Conservation (phyloP, 2,329 filamentous ascomycete genomes). For the Diaporthe citrichinensis region DNA sequence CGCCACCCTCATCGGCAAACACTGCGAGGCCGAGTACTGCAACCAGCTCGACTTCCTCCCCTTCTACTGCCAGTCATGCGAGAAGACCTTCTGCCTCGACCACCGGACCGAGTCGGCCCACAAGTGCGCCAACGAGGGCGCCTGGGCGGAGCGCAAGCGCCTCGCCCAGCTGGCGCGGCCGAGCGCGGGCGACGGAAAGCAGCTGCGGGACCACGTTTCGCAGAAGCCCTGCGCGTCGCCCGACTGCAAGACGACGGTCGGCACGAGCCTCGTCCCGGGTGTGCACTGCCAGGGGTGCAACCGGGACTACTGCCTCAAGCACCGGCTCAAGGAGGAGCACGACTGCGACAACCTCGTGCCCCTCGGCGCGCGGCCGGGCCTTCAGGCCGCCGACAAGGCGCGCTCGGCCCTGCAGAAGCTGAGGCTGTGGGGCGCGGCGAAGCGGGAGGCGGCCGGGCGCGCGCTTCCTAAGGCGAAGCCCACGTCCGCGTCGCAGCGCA, state of each 20-base stretch:
- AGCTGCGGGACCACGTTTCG: slow-evolving; percentile 66
- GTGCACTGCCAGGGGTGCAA: slow-evolving; percentile 81
- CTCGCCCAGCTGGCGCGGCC: slow-evolving; percentile 67
- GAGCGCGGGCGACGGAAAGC: slow-evolving; percentile 67
- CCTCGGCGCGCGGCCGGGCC: slow-evolving; percentile 62
- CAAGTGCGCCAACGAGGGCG: slow-evolving; percentile 72
- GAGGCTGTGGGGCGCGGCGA: slow-evolving; percentile 83
- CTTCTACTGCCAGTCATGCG: slow-evolving; percentile 93
- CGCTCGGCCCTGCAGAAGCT: slow-evolving; percentile 82
- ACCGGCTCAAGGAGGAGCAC: slow-evolving; percentile 84
- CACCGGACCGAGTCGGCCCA: slow-evolving; percentile 91
- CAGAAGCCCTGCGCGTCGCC: slow-evolving; percentile 78
- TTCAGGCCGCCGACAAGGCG: slow-evolving; percentile 73
- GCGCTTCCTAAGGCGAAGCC: slow-evolving; percentile 75
- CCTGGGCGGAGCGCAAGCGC: slow-evolving; percentile 72
- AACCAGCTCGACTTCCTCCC: slow-evolving; percentile 96
- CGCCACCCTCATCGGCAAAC: slow-evolving; percentile 86
- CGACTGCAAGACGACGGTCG: slow-evolving; percentile 78
- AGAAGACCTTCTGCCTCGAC: slow-evolving; percentile 89
- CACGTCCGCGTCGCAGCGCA: slow-evolving; percentile 72
- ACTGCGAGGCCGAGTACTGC: slow-evolving; percentile 94
- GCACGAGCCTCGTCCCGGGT: slow-evolving; percentile 76
- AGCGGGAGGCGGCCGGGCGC: slow-evolving; percentile 73
- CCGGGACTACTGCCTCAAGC: slow-evolving; percentile 82
- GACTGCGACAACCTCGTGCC: slow-evolving; percentile 83